These are phyloP conservation scores for Epithemia pelagica DNA, from an alignment of 108 stramenopile species.

Conservation along the genomic window DNA sequence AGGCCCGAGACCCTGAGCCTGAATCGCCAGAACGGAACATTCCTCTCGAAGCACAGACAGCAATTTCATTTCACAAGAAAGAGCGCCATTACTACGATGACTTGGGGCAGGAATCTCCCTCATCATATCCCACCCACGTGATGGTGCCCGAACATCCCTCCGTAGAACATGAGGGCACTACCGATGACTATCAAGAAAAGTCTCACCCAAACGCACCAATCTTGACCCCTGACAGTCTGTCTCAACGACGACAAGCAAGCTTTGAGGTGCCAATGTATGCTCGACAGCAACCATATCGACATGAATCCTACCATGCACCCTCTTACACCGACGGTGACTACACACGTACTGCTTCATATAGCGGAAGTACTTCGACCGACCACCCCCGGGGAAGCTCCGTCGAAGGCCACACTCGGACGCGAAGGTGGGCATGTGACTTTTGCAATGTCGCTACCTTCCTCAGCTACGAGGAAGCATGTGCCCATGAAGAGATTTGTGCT, in stretches of 20 bases:
- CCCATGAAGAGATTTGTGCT: slow-evolving; percentile 65
- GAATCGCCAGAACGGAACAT: slow-evolving; percentile 36
- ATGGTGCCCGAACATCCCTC: slow-evolving; percentile 25
- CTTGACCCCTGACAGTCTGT: slow-evolving; percentile 11
- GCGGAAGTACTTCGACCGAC: not conserved
- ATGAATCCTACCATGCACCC: slow-evolving; percentile 13
- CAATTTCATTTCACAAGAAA: slow-evolving; percentile 31
- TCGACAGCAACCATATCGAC: slow-evolving; percentile 7
- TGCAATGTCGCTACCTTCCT: slow-evolving; percentile 70
- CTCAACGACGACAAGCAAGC: not conserved
- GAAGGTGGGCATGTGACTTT: slow-evolving; percentile 76
- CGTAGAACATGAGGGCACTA: not conserved
- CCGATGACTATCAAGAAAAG: slow-evolving; percentile 3
- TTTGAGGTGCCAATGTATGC: not conserved
- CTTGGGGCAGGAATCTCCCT: slow-evolving; percentile 46
- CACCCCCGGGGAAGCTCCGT: not conserved
- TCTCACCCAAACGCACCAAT: slow-evolving; percentile 12
- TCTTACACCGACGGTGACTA: slow-evolving; percentile 14
- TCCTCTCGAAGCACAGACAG: slow-evolving; percentile 21
- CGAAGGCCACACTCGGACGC: slow-evolving; percentile 5
- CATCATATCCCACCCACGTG: slow-evolving; percentile 48
- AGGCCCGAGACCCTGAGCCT: slow-evolving; percentile 28
- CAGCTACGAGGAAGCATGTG: slow-evolving; percentile 75
- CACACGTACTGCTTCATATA: not conserved
- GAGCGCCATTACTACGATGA: slow-evolving; percentile 19